phyloP scores from a whole-genome alignment of 805 yeast genomes.

The Teunomyces aglyptinius region DNA sequence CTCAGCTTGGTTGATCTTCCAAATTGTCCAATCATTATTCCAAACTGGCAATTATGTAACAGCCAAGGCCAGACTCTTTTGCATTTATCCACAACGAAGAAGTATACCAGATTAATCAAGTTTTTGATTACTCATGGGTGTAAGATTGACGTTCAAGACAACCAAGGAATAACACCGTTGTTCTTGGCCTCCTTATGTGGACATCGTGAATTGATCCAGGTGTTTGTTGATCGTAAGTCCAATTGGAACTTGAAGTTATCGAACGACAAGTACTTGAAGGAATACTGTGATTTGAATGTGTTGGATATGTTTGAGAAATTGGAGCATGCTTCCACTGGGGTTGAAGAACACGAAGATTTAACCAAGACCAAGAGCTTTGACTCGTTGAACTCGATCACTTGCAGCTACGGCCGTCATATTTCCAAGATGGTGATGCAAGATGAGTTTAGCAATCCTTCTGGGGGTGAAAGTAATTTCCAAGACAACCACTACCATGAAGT shows the following conservation, averaged over 20 bases:
- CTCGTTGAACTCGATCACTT: conserved; percentile 38
- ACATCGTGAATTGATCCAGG: conserved; percentile 59
- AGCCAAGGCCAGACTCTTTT: conserved; percentile 82
- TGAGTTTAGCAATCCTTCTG: neutral
- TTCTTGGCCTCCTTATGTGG: conserved; percentile 84
- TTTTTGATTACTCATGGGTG: conserved; percentile 67
- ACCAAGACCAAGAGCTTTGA: conserved; percentile 36
- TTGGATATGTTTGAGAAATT: conserved; percentile 37
- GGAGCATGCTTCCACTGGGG: conserved; percentile 13
- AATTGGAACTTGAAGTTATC: conserved; percentile 50
- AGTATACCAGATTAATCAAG: conserved; percentile 59
- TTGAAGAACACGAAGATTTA: conserved; percentile 15
- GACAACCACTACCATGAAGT: neutral
- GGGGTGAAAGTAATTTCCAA: neutral
- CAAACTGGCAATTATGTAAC: conserved; percentile 82
- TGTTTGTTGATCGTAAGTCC: conserved; percentile 65
- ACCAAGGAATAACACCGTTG: conserved; percentile 81
- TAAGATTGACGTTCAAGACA: conserved; percentile 69
- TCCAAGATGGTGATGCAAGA: conserved; percentile 37
- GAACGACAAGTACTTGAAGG: conserved; percentile 45
- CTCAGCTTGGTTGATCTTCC: conserved; percentile 61
- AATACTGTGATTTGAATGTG: conserved; percentile 45
- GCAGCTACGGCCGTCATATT: conserved; percentile 38
- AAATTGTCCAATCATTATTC: conserved; percentile 57
- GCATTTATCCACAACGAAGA: conserved; percentile 80